Evolutionary conservation across 202 grass and related monocot species (phyloP).

Genomic region (Setaria viridis): DNA sequence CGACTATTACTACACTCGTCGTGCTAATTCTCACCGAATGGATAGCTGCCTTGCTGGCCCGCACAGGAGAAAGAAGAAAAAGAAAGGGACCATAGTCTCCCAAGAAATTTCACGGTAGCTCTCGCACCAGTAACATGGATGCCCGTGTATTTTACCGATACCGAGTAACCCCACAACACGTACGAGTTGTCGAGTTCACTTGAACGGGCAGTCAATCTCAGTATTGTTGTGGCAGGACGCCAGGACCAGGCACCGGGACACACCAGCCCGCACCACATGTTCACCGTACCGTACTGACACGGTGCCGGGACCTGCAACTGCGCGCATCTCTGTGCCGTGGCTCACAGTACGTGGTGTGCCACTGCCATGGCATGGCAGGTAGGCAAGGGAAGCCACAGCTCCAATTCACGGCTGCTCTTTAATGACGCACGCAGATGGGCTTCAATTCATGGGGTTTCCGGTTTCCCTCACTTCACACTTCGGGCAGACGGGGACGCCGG

Average conservation of each 20-base stretch:
- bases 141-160: too few relatives aligned
- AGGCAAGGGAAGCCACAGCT: slow-evolving; percentile 22
- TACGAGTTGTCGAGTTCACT: too few relatives aligned
- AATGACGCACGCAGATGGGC: background rate
- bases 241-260: background rate
- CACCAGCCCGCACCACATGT: background rate
- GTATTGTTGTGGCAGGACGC: background rate
- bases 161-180: too few relatives aligned
- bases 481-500: background rate
- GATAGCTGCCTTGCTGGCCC: too few relatives aligned
- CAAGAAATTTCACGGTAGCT: too few relatives aligned
- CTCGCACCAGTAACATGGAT: too few relatives aligned
- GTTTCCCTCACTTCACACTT: too few relatives aligned
- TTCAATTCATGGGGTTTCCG: background rate
- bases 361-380: slow-evolving; percentile 16
- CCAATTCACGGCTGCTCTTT: background rate
- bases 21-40: too few relatives aligned
- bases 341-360: too few relatives aligned
- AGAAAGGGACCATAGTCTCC: too few relatives aligned
- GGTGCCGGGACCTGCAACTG: background rate
- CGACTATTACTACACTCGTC: too few relatives aligned
- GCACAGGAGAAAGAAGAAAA: too few relatives aligned
- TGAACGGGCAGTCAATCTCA: background rate
- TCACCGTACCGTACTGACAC: background rate
- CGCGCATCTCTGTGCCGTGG: background rate